Percentiles rank a stretch among this genome's conserved stretches.
phyloP scores from a whole-genome alignment of 2,329 filamentous ascomycete genomes.

The Fusarium sp. region DNA sequence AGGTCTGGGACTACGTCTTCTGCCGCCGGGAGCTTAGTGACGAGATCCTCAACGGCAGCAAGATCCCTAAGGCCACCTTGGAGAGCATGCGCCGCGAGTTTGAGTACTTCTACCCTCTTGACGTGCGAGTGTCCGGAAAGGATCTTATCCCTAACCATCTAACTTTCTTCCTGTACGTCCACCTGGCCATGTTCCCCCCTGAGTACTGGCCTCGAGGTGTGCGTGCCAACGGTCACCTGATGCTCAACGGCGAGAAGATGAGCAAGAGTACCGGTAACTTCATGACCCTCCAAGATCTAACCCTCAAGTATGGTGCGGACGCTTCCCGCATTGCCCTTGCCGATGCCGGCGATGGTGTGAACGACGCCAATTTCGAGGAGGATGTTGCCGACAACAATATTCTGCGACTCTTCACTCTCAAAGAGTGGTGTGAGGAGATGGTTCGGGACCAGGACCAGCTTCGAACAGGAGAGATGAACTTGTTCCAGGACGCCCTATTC shows the following conservation, averaged over 20 bases:
- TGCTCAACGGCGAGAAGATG: constrained; percentile 99
- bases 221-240: constrained; percentile 90
- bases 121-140: constrained; percentile 89
- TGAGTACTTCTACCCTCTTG: constrained; percentile 96
- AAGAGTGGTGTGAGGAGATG: constrained; percentile 93
- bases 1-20: constrained; percentile 97
- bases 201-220: constrained; percentile 90
- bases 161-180: constrained; percentile 95
- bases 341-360: constrained; percentile 92
- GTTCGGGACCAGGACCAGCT: constrained; percentile 74
- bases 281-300: constrained; percentile 86
- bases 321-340: constrained; percentile 91
- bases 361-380: constrained; percentile 98
- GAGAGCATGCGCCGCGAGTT: constrained; percentile 89
- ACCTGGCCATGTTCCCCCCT: constrained; percentile 86
- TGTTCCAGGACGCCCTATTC: constrained; percentile 89
- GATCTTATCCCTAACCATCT: constrained; percentile 94
- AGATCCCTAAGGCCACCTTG: constrained; percentile 78
- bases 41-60: constrained; percentile 70
- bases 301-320: constrained; percentile 94
- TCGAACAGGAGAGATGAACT: constrained; percentile 78
- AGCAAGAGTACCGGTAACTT: constrained; percentile 98
- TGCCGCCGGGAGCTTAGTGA: constrained; percentile 76
- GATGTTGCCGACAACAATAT: constrained; percentile 92
- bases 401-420: constrained; percentile 80